A percentile compares a stretch with the other conserved stretches of the same genome.
Evolutionary conservation across 2,329 filamentous ascomycete species (phyloP).

Genomic region (Claviceps sp.): DNA sequence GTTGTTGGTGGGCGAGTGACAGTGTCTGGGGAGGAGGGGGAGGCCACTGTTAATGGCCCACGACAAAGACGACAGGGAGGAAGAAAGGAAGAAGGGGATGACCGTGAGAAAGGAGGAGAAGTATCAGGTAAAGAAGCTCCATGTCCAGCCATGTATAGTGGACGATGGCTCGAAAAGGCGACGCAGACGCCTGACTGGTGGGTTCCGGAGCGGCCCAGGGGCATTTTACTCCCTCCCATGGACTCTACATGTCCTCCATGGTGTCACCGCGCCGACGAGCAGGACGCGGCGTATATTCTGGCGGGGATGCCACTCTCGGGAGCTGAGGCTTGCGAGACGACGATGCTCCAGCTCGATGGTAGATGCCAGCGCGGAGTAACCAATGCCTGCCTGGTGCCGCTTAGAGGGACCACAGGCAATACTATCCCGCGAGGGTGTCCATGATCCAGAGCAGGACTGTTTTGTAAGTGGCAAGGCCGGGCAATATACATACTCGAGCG

Average conservation of each 20-base stretch:
- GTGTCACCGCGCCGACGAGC: neutral
- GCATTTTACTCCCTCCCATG: neutral
- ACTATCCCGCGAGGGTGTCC: neutral
- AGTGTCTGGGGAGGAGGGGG: neutral
- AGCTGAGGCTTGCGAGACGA: neutral
- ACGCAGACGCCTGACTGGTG: slow-evolving; percentile 2
- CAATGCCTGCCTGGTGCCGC: neutral
- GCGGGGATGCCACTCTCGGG: neutral
- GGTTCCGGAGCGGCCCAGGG: neutral
- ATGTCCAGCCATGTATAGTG: neutral
- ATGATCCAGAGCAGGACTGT: neutral
- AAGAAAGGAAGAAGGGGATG: neutral
- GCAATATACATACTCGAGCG: too few species aligned
- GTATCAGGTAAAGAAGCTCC: neutral
- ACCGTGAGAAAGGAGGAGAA: neutral
- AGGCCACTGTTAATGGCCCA: neutral
- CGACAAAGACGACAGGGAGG: neutral
- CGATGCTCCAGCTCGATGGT: neutral
- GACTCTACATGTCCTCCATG: too few species aligned
- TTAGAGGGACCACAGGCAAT: neutral
- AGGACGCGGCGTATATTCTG: neutral
- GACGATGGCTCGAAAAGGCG: neutral
- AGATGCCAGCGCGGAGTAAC: neutral
- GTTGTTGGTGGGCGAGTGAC: too few species aligned
- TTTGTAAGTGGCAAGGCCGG: too few species aligned